These are phyloP conservation scores for Colletotrichum sp. DNA, from an alignment of 2,329 filamentous ascomycete species.

Conservation along the genomic window DNA sequence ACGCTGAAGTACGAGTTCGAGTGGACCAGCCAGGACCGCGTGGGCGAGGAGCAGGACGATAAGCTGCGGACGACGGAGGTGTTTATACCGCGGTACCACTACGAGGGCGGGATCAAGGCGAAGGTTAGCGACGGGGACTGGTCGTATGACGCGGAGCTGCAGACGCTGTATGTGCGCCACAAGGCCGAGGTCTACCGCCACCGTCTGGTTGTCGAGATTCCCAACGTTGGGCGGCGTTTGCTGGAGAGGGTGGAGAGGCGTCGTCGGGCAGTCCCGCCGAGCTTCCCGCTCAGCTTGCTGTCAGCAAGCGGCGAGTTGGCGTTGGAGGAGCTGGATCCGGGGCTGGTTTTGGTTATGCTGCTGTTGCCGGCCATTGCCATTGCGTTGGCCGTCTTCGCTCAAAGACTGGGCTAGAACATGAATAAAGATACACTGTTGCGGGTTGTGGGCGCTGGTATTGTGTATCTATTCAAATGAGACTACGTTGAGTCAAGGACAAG, in stretches of 20 bases:
- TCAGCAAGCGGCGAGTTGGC: constrained; percentile 1
- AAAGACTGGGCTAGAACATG: background rate
- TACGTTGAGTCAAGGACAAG: background rate
- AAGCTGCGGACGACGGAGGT: constrained; percentile 38
- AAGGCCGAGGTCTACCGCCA: constrained; percentile 7
- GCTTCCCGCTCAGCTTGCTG: constrained; percentile 8
- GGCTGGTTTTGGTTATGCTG: background rate
- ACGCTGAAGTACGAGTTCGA: constrained; percentile 38
- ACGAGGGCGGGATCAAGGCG: constrained; percentile 30
- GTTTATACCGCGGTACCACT: constrained; percentile 44
- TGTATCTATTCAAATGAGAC: background rate
- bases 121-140: constrained; percentile 33
- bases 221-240: constrained; percentile 26
- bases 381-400: background rate
- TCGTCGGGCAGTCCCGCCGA: constrained; percentile 1
- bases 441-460: no score
- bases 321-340: constrained; percentile 5
- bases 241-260: constrained; percentile 12
- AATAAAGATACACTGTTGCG: background rate
- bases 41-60: constrained; percentile 7
- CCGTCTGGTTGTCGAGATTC: constrained; percentile 29
- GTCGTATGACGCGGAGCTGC: constrained; percentile 28
- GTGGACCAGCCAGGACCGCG: constrained; percentile 27
- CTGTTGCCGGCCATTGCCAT: background rate
- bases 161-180: constrained; percentile 34